phyloP scores from a whole-genome alignment of 2,329 filamentous ascomycete species.

The Cytospora chrysosperma region DNA sequence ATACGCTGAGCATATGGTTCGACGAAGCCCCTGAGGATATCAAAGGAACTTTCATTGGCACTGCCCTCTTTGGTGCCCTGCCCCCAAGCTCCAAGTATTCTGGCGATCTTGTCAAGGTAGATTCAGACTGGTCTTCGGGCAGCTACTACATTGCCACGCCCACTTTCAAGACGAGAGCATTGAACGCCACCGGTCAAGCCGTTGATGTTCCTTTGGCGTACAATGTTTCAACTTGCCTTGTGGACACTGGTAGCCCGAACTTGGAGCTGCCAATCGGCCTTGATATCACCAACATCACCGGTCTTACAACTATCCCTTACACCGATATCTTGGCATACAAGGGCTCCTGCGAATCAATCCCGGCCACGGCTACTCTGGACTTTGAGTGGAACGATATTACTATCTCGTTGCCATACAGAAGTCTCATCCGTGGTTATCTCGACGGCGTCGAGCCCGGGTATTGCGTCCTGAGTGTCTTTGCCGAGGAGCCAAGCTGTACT shows the following conservation, averaged over 20 bases:
- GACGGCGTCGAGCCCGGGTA: neutral
- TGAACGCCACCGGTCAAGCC: neutral
- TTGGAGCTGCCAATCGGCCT: neutral
- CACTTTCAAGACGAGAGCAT: neutral
- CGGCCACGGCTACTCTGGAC: neutral
- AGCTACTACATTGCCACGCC: neutral
- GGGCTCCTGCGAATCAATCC: neutral
- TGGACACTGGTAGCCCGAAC: slow-evolving; percentile 5
- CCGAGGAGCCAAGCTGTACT: neutral
- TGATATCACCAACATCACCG: neutral
- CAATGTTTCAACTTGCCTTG: neutral
- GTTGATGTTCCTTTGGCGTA: neutral
- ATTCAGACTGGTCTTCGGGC: neutral
- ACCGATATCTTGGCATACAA: neutral
- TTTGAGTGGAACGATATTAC: neutral
- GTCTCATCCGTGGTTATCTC: slow-evolving; percentile 1
- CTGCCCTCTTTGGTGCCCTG: neutral
- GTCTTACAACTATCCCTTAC: neutral
- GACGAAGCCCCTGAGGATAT: neutral
- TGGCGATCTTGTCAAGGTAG: neutral
- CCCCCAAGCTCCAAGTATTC: neutral
- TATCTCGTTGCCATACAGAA: neutral
- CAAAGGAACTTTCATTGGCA: neutral
- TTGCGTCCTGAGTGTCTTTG: slow-evolving; percentile 2
- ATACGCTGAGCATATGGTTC: neutral